Percentiles rank a stretch among this genome's conserved stretches.
Evolutionary conservation across 768 basidiomycete genomes (phyloP).

Genomic region (Leccinum pellstonianum): DNA sequence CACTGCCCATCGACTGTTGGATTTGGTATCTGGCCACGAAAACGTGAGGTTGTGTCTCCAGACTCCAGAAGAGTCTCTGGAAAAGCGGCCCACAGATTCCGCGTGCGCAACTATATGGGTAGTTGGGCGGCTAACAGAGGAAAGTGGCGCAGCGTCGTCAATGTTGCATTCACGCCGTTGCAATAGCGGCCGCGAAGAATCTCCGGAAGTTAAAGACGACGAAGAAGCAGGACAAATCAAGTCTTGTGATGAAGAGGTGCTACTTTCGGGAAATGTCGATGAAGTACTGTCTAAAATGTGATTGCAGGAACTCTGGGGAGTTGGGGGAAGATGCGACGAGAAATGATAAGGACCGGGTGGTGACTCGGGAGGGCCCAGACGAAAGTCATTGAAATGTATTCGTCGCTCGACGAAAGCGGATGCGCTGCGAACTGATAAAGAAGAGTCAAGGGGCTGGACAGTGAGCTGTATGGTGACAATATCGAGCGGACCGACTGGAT

Average conservation of each 20-base stretch:
- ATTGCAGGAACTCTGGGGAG: conserved; percentile 31
- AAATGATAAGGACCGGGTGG: conserved; percentile 19
- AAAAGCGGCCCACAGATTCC: conserved; percentile 59
- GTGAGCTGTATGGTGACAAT: conserved; percentile 64
- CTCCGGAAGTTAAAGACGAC: conserved; percentile 24
- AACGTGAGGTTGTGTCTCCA: conserved; percentile 66
- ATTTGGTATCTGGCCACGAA: conserved; percentile 70
- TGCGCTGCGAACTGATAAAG: conserved; percentile 58
- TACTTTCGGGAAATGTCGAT: conserved; percentile 6
- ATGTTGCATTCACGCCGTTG: conserved; percentile 14
- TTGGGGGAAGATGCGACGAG: conserved; percentile 16
- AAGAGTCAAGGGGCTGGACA: conserved; percentile 58
- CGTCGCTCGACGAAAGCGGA: conserved; percentile 70
- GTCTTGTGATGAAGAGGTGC: conserved; percentile 22
- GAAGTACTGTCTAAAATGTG: conserved; percentile 22
- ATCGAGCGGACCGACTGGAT: conserved; percentile 70
- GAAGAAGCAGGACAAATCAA: conserved; percentile 19
- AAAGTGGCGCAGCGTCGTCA: conserved; percentile 13
- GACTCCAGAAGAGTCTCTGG: conserved; percentile 53
- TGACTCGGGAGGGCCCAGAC: conserved; percentile 24
- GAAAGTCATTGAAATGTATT: conserved; percentile 53
- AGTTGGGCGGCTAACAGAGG: conserved; percentile 32
- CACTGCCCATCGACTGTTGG: conserved; percentile 72
- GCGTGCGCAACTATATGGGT: conserved; percentile 54
- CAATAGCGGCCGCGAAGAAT: conserved; percentile 29